Evolutionary conservation across 305 asterid genomes (phyloP).

Genomic region (Fraxinus sp.): DNA sequence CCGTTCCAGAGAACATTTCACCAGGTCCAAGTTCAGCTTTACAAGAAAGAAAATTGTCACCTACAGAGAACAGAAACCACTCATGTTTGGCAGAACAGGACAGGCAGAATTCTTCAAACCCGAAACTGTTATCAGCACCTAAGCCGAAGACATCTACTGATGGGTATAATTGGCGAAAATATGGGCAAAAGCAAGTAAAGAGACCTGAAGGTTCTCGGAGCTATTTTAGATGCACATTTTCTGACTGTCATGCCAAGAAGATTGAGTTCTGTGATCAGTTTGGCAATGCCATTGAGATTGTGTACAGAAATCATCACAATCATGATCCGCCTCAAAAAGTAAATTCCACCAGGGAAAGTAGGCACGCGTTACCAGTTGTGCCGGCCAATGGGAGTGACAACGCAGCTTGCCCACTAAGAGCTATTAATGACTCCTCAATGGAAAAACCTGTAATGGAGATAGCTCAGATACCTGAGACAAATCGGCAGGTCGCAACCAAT

Average conservation of each 20-base stretch:
- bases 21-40: slow-evolving; percentile 39
- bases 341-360: slow-evolving; percentile 45
- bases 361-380: slow-evolving; percentile 33
- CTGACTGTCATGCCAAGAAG: slow-evolving; percentile 76
- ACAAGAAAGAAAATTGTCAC: slow-evolving; percentile 29
- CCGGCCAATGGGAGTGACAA: slow-evolving; percentile 40
- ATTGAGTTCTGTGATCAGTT: slow-evolving; percentile 73
- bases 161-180: slow-evolving; percentile 92
- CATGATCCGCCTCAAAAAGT: slow-evolving; percentile 77
- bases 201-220: slow-evolving; percentile 89
- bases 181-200: slow-evolving; percentile 90
- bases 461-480: slow-evolving; percentile 35
- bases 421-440: slow-evolving; percentile 37
- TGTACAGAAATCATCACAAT: slow-evolving; percentile 69
- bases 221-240: slow-evolving; percentile 76
- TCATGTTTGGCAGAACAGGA: slow-evolving; percentile 31
- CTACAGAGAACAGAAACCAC: slow-evolving; percentile 31
- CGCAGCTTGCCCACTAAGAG: slow-evolving; percentile 28
- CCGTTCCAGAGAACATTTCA: slow-evolving; percentile 44
- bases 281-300: slow-evolving; percentile 54
- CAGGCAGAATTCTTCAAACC: slow-evolving; percentile 35
- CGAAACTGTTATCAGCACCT: slow-evolving; percentile 40
- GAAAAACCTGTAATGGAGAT: slow-evolving; percentile 38
- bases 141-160: slow-evolving; percentile 53
- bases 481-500: slow-evolving; percentile 45